phyloP scores from a whole-genome alignment of 768 basidiomycete genomes.

The Harrya chromipes region DNA sequence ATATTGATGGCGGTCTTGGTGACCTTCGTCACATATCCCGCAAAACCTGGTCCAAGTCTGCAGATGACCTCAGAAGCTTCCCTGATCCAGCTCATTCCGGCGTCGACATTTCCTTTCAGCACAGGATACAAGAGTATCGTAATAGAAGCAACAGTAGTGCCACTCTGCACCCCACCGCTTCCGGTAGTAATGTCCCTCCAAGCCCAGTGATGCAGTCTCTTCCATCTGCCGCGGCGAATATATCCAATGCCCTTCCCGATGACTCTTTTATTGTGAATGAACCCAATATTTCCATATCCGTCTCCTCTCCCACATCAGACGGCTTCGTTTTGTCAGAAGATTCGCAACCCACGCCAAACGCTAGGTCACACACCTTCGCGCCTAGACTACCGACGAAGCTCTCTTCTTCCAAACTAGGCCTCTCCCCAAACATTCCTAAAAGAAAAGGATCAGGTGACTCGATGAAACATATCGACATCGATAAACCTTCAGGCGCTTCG shows the following conservation, averaged over 20 bases:
- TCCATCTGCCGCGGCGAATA: conserved; percentile 31
- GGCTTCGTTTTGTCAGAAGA: conserved; percentile 32
- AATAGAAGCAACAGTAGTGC: conserved; percentile 55
- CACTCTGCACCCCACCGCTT: conserved; percentile 41
- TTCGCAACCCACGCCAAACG: conserved; percentile 46
- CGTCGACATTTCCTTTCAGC: conserved; percentile 52
- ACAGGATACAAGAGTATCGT: conserved; percentile 64
- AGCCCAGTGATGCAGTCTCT: conserved; percentile 41
- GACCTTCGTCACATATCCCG: conserved; percentile 69
- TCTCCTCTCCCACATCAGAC: conserved; percentile 43
- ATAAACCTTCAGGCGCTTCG: conserved; percentile 10
- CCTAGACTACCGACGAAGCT: conserved; percentile 71
- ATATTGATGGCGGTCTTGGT: conserved; percentile 43
- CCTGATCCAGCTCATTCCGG: conserved; percentile 34
- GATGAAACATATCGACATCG: conserved; percentile 32
- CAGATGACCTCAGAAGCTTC: conserved; percentile 69
- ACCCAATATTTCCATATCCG: conserved; percentile 44
- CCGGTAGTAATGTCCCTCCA: conserved; percentile 23
- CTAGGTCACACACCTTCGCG: conserved; percentile 67
- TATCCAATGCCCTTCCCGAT: conserved; percentile 22
- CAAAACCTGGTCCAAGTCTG: conserved; percentile 76
- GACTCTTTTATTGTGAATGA: conserved; percentile 20
- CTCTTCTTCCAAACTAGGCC: conserved; percentile 47
- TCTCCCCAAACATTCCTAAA: conserved; percentile 51
- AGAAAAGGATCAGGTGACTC: conserved; percentile 48